Base-by-base conservation (phyloP, 2,329 filamentous ascomycete species). In the Epichloe scottii region DNA sequence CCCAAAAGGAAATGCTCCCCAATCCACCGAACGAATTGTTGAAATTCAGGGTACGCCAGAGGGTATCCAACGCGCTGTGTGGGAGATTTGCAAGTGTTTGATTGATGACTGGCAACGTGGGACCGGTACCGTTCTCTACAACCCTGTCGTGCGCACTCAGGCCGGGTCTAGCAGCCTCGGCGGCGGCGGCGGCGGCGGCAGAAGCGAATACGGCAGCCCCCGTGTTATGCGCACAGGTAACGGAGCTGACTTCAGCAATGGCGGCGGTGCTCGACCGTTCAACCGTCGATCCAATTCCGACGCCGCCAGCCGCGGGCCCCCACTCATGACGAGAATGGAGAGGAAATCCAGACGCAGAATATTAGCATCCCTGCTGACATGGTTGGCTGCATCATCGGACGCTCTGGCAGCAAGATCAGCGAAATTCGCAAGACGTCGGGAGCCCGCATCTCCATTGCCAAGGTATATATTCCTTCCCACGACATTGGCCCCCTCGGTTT, bases 291-390 rank as follows among this genome's bases (percentile, higher is more conserved):
- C 87, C 49, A 87, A 89, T 66, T 86, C 87, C 17, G 89, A 96
- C 66, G 83, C 85, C 56, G 83, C 81, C 56, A 79, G 78, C 59
- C 87, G 89, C 56, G 87, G 87, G 51, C 88, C 87, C 89, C 89
- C 21, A 88, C 88, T 43, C 87, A 94, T 63, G 90, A 93, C 56
- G 91, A 97, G 71, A 94, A 97, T 57, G 93, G 93, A 56, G 93
- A 97, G 67, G 91, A 96, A 69, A 87, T 97, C 55, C 91, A 96
- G 70, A 98, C 93, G 1, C 93, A 98, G 66, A 98, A 98, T 73
- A 98, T 98, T 71, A 96, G 89, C 76, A 98, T 98, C 63, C 93
- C 93, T 26, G 90, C 93, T 46, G 93, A 98, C 74, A 98, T 98
- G 93, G 93, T 98, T 68, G 93, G 93, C 59, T 98, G 93, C 73